phyloP scores from a whole-genome alignment of 768 basidiomycete species.

The Serendipita sp. region DNA sequence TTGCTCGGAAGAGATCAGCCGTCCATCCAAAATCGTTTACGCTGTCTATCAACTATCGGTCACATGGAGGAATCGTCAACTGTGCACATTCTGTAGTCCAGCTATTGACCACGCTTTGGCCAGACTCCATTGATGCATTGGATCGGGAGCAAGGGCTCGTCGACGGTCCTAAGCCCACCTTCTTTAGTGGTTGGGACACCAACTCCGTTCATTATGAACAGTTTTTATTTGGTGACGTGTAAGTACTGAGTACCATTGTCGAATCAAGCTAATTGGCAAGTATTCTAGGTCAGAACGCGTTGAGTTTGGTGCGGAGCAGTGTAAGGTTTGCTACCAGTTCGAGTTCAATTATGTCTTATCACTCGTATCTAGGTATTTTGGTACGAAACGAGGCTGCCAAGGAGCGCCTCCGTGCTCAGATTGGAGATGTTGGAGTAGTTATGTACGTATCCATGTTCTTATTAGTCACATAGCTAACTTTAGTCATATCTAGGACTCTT shows the following conservation, averaged over 20 bases:
- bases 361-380: slow-evolving; percentile 36
- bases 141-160: slow-evolving; percentile 38
- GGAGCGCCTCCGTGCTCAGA: slow-evolving; percentile 29
- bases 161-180: slow-evolving; percentile 39
- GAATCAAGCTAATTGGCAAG: neutral
- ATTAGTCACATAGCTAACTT: neutral
- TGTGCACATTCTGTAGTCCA: slow-evolving; percentile 50
- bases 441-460: neutral
- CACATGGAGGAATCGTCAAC: slow-evolving; percentile 57
- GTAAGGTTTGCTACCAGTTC: slow-evolving; percentile 20
- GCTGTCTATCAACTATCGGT: slow-evolving; percentile 49
- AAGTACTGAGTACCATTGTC: slow-evolving; percentile 10
- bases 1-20: neutral
- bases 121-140: slow-evolving; percentile 43
- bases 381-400: slow-evolving; percentile 45
- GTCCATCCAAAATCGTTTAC: slow-evolving; percentile 4
- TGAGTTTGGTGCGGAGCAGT: slow-evolving; percentile 51
- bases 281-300: slow-evolving; percentile 17
- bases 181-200: slow-evolving; percentile 32
- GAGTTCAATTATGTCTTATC: neutral
- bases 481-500: slow-evolving; percentile 23
- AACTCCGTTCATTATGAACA: slow-evolving; percentile 27
- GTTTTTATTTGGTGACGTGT: slow-evolving; percentile 40
- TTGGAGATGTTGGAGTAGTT: slow-evolving; percentile 35
- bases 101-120: slow-evolving; percentile 47